These are phyloP conservation scores for Ettlia oleoabundans DNA, from an alignment of 139 green algal genomes.

Conservation along the genomic window DNA sequence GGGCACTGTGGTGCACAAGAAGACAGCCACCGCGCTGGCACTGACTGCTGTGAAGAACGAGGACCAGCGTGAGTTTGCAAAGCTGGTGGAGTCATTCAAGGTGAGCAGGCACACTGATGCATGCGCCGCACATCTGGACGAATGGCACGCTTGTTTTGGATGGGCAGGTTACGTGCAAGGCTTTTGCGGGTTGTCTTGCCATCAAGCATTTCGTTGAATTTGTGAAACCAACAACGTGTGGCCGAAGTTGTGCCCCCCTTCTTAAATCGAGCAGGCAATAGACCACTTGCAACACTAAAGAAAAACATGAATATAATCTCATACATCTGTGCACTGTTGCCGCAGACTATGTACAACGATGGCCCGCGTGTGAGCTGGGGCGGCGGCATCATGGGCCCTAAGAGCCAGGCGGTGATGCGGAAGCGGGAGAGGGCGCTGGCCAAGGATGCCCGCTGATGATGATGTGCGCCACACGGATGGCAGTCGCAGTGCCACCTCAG, in stretches of 20 bases:
- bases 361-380: constrained; percentile 88
- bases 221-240: too few species aligned
- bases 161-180: too few species aligned
- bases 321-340: too few species aligned
- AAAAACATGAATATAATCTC: too few species aligned
- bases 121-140: neutral
- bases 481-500: too few species aligned
- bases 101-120: constrained; percentile 28
- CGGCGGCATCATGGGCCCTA: constrained; percentile 97
- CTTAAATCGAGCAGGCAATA: too few species aligned
- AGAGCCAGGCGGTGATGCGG: constrained; percentile 92
- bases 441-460: constrained; percentile 89
- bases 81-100: constrained; percentile 97
- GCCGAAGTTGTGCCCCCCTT: too few species aligned
- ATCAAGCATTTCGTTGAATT: too few species aligned
- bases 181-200: too few species aligned
- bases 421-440: constrained; percentile 84
- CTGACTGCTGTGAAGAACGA: constrained; percentile 97
- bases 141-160: too few species aligned
- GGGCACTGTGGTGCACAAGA: constrained; percentile 97
- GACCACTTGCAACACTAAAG: too few species aligned
- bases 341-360: constrained; percentile 61
- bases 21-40: constrained; percentile 93
- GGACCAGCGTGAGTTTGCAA: constrained; percentile 97
- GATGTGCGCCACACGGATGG: too few species aligned